phyloP scores from a whole-genome alignment of 345 rosid species.

The Eucalyptus regnans region DNA sequence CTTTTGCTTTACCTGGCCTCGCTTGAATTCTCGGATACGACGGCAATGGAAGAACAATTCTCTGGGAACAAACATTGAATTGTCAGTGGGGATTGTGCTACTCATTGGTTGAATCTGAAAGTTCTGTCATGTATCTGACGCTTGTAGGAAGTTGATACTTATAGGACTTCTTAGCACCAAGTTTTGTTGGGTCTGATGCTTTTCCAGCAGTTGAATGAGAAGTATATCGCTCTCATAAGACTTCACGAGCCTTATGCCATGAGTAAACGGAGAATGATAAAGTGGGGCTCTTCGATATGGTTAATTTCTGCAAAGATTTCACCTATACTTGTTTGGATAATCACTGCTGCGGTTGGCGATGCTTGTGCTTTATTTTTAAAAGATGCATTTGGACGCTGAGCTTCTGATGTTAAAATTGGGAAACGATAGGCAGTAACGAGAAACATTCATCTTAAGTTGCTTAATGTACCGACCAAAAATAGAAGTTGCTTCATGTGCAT shows the following conservation, averaged over 20 bases:
- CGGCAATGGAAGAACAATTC: neutral
- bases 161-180: neutral
- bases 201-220: neutral
- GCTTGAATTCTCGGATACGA: neutral
- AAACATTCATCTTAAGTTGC: neutral
- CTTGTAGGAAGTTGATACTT: neutral
- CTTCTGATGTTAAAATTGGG: neutral
- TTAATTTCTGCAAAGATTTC: neutral
- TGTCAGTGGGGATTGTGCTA: neutral
- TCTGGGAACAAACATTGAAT: neutral
- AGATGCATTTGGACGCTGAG: neutral
- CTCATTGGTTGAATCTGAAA: neutral
- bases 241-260: neutral
- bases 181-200: neutral
- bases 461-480: neutral
- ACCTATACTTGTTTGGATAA: accelerated
- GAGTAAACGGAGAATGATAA: neutral
- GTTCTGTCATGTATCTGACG: neutral
- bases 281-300: neutral
- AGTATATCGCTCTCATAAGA: neutral
- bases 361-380: neutral
- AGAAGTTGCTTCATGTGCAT: neutral
- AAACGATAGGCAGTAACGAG: neutral
- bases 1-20: neutral
- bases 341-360: neutral